These are phyloP conservation scores for Rhodomyrtus psidioides DNA, from an alignment of 441 rosid species.

Conservation along the genomic window DNA sequence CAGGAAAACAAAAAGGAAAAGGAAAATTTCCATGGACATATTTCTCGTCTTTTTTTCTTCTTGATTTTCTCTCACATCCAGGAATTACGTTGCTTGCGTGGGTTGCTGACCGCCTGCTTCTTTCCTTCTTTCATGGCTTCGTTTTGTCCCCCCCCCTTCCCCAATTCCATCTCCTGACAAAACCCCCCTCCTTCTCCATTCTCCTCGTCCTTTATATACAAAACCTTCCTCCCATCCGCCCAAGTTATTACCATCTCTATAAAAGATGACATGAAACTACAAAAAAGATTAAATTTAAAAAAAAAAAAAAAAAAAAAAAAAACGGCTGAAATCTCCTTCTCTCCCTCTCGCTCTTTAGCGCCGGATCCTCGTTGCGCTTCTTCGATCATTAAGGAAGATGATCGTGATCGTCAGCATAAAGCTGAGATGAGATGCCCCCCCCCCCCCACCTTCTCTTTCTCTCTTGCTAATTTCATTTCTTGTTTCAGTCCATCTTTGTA, in stretches of 20 bases:
- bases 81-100: background rate
- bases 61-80: background rate
- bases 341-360: background rate
- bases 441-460: too few relatives aligned
- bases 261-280: background rate
- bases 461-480: background rate
- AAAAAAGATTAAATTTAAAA: background rate
- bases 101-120: background rate
- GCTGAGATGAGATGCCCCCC: background rate
- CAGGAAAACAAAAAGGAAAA: background rate
- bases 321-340: background rate
- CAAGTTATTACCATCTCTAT: background rate
- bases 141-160: background rate
- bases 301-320: background rate
- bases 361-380: background rate
- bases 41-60: background rate
- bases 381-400: background rate
- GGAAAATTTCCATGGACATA: background rate
- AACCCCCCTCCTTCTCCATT: background rate
- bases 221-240: background rate
- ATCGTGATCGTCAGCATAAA: background rate
- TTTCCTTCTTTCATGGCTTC: background rate
- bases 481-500: slow-evolving; percentile 45
- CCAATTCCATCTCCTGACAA: background rate
- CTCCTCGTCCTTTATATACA: background rate